Conservation (phyloP, 345 rosid species). For the Hypericum androsaemum region DNA sequence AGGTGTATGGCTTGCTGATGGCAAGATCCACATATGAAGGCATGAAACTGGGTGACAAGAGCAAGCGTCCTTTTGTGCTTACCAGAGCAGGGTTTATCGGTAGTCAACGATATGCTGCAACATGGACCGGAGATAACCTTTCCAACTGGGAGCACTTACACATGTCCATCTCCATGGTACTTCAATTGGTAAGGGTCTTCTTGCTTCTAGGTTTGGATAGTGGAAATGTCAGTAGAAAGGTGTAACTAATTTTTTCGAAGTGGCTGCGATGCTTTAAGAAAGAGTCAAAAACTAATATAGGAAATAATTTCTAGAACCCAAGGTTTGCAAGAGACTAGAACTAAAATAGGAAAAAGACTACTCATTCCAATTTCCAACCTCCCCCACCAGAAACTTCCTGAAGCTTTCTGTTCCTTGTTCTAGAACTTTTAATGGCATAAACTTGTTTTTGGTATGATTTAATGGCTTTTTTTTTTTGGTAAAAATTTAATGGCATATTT, state of each 20-base stretch:
- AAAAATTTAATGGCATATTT: no score
- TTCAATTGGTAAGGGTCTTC: constrained; percentile 67
- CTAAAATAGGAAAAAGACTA: no score
- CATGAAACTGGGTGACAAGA: constrained; percentile 56
- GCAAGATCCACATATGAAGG: constrained; percentile 89
- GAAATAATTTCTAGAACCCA: no score
- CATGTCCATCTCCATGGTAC: constrained; percentile 88
- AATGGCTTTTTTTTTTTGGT: no score
- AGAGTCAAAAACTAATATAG: no score
- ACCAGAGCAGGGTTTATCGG: constrained; percentile 94
- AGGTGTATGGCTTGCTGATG: constrained; percentile 93
- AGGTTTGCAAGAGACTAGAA: no score
- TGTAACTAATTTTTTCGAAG: neutral
- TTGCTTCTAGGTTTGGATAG: constrained; percentile 7
- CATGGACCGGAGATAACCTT: constrained; percentile 93
- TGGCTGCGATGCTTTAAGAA: no score
- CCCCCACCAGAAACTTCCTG: no score
- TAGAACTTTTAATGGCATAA: no score
- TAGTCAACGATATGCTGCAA: constrained; percentile 83
- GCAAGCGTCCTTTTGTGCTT: constrained; percentile 82
- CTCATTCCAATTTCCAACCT: no score
- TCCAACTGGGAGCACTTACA: constrained; percentile 91
- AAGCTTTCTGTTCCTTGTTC: no score
- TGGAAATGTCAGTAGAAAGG: neutral
- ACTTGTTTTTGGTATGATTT: no score